phyloP scores from a whole-genome alignment of 352 stramenopile genomes.

The Lagenidium giganteum region DNA sequence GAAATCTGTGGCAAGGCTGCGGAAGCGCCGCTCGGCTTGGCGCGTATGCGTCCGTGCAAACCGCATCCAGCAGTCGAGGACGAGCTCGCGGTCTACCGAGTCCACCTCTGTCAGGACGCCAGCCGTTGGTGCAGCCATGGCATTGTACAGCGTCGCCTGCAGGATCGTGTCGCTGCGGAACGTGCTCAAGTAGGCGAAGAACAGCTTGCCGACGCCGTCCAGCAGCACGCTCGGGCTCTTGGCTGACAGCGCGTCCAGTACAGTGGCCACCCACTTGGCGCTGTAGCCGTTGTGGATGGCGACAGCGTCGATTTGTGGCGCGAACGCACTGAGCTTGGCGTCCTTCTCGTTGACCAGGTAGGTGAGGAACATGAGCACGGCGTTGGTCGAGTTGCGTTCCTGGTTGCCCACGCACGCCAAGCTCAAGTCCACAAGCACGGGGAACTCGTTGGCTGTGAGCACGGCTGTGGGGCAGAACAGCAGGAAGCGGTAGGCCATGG shows the following conservation, averaged over 20 bases:
- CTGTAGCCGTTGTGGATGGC: conserved; percentile 33
- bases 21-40: conserved; percentile 52
- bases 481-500: conserved; percentile 63
- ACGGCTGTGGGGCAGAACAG: conserved; percentile 66
- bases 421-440: conserved; percentile 51
- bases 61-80: conserved; percentile 48
- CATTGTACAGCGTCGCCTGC: conserved; percentile 22
- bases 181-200: conserved; percentile 42
- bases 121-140: conserved; percentile 16
- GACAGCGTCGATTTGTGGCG: conserved; percentile 32
- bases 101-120: conserved; percentile 33
- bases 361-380: conserved; percentile 60
- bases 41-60: conserved; percentile 46
- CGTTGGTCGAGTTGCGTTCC: conserved; percentile 58
- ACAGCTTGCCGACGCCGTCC: conserved; percentile 41
- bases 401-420: conserved; percentile 58
- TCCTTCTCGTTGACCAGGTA: conserved; percentile 55
- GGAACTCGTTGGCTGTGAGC: conserved; percentile 47
- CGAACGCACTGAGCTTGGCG: conserved; percentile 34
- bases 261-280: conserved; percentile 38
- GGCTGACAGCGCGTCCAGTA: conserved; percentile 39
- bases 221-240: conserved; percentile 58
- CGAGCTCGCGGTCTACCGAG: conserved; percentile 38
- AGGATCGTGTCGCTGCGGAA: conserved; percentile 33
- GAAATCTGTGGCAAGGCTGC: conserved; percentile 54